Evolutionary conservation across 1,284 basidiomycete genomes (phyloP).

Genomic region (Sanghuangporus weigelae): DNA sequence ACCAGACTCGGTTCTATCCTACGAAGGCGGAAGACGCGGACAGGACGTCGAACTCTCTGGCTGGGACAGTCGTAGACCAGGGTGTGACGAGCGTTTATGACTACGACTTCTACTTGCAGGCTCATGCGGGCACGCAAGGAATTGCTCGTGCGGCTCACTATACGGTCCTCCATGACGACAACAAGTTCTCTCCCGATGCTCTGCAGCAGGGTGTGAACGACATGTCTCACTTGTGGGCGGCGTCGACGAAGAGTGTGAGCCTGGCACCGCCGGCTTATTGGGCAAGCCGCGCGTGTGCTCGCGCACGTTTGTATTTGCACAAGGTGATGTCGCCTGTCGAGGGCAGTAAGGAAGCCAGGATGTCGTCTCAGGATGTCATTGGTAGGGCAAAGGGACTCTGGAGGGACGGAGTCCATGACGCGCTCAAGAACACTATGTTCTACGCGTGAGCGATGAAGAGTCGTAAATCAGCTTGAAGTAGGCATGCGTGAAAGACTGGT

Average conservation of each 20-base stretch:
- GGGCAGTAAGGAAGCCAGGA: slow-evolving; percentile 1
- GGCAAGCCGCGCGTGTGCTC: slow-evolving; percentile 25
- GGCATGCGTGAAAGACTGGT: no score
- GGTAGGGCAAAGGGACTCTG: slow-evolving; percentile 20
- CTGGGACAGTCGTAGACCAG: slow-evolving; percentile 27
- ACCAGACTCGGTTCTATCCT: slow-evolving; percentile 65
- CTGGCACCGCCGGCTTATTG: slow-evolving; percentile 24
- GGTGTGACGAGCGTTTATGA: slow-evolving; percentile 24
- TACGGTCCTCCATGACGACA: slow-evolving; percentile 24
- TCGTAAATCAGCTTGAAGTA: no score
- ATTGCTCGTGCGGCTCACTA: slow-evolving; percentile 24
- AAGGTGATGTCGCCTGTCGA: slow-evolving; percentile 21
- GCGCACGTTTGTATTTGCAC: slow-evolving; percentile 24
- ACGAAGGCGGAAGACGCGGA: slow-evolving; percentile 21
- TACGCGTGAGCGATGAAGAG: slow-evolving; percentile 18
- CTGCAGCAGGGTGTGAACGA: slow-evolving; percentile 25
- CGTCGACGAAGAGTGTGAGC: slow-evolving; percentile 25
- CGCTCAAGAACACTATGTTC: slow-evolving; percentile 22
- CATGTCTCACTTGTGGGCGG: slow-evolving; percentile 22
- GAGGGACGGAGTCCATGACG: slow-evolving; percentile 21
- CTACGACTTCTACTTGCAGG: slow-evolving; percentile 27
- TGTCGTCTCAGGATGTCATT: slow-evolving; percentile 7
- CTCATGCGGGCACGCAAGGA: slow-evolving; percentile 22
- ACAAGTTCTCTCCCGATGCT: slow-evolving; percentile 27
- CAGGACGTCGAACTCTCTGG: slow-evolving; percentile 22